A percentile compares a stretch with the other conserved stretches of the same genome.
phyloP scores from a whole-genome alignment of 2,329 filamentous ascomycete genomes.

The Phialemoniopsis sp. region DNA sequence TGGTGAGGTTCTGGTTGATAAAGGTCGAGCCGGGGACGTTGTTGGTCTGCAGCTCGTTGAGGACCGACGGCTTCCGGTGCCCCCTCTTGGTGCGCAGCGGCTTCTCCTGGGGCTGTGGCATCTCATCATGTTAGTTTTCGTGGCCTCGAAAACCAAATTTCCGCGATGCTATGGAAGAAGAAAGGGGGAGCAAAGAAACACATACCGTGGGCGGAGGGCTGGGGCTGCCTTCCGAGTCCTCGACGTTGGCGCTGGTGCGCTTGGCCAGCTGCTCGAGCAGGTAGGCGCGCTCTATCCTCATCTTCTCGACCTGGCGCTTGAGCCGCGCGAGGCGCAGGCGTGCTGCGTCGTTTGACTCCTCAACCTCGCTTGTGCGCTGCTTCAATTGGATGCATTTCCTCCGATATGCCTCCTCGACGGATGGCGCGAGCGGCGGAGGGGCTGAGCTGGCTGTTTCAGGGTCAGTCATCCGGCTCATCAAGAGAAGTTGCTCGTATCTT shows the following conservation, averaged over 20 bases:
- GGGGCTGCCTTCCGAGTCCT: conserved; percentile 75
- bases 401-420: conserved; percentile 92
- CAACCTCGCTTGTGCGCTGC: conserved; percentile 85
- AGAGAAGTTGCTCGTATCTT: too few relatives aligned
- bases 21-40: conserved; percentile 33
- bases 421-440: conserved; percentile 69
- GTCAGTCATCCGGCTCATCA: background rate
- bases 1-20: conserved; percentile 41
- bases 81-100: conserved; percentile 71
- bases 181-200: conserved; percentile 10
- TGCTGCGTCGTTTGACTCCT: conserved; percentile 83
- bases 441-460: conserved; percentile 31
- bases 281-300: conserved; percentile 80
- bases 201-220: conserved; percentile 76
- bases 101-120: conserved; percentile 67
- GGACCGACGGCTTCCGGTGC: conserved; percentile 56
- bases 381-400: conserved; percentile 95
- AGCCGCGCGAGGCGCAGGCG: conserved; percentile 75
- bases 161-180: conserved; percentile 5
- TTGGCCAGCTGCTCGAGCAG: conserved; percentile 69
- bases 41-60: conserved; percentile 30
- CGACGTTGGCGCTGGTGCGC: conserved; percentile 69
- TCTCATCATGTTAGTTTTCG: conserved; percentile 6
- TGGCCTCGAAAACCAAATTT: conserved; percentile 1
- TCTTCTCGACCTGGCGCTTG: conserved; percentile 83